These are phyloP conservation scores for Singerocomus rubriflavus DNA, from an alignment of 1,284 basidiomycete species.

Conservation along the genomic window DNA sequence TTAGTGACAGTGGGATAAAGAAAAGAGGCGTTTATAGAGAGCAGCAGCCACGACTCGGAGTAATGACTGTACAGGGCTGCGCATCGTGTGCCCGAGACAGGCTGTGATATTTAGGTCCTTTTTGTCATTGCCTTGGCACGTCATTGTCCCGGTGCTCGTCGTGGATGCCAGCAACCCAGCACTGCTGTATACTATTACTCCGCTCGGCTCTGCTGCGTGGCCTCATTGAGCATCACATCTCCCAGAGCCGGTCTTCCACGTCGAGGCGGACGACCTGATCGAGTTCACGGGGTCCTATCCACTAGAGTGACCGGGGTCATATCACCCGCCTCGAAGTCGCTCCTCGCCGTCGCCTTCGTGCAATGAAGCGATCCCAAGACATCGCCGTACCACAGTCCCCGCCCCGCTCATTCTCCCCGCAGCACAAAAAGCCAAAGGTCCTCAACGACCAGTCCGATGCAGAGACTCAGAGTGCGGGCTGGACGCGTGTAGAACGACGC, in stretches of 20 bases:
- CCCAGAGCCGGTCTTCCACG: too few species aligned
- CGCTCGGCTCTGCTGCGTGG: too few species aligned
- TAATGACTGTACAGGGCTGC: slow-evolving; percentile 12
- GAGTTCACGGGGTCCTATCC: neutral
- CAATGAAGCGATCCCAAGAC: slow-evolving; percentile 39
- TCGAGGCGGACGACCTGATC: too few species aligned
- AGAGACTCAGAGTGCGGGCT: slow-evolving; percentile 37
- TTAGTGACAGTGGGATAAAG: neutral
- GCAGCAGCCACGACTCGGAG: neutral
- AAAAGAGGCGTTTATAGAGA: neutral
- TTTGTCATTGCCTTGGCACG: slow-evolving; percentile 5
- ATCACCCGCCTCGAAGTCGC: neutral
- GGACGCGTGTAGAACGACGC: slow-evolving; percentile 75
- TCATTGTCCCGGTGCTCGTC: neutral
- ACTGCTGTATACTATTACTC: too few species aligned
- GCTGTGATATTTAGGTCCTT: neutral
- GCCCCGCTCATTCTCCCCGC: slow-evolving; percentile 18
- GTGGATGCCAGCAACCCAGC: too few species aligned
- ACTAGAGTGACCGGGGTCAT: slow-evolving; percentile 1
- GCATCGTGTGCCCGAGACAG: slow-evolving; percentile 11
- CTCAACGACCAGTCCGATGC: slow-evolving; percentile 20
- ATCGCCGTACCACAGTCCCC: slow-evolving; percentile 15
- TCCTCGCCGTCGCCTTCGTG: too few species aligned
- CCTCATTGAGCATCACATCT: too few species aligned
- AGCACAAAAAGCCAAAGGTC: slow-evolving; percentile 35